phyloP scores from a whole-genome alignment of 257 asterid species.

The Przewalskia tangutica region DNA sequence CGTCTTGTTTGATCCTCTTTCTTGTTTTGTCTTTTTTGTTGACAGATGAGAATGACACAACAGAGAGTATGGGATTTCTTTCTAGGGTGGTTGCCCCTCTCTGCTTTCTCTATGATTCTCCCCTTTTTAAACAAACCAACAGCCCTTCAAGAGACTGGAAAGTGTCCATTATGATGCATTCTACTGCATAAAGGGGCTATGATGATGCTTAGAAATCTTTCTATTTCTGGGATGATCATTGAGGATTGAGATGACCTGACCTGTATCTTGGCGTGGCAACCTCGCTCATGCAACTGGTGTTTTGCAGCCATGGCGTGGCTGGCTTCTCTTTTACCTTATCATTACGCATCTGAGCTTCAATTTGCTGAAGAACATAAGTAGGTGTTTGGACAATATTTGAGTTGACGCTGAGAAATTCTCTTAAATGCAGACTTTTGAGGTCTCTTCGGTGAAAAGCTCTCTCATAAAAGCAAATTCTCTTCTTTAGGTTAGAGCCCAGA shows the following conservation, averaged over 20 bases:
- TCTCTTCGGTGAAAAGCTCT: not conserved
- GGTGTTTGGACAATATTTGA: too few species aligned
- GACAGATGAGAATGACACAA: not conserved
- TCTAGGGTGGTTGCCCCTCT: slow-evolving; percentile 51
- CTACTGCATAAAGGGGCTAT: not conserved
- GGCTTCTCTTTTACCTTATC: not conserved
- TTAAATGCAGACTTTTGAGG: too few species aligned
- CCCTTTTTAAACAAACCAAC: not conserved
- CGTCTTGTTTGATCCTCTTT: not conserved
- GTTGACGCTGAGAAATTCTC: too few species aligned
- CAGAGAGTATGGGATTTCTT: slow-evolving; percentile 7
- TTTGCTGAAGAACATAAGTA: not conserved
- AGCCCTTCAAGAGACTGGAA: not conserved
- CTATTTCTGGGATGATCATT: not conserved
- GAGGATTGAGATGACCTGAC: not conserved
- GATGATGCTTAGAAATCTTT: slow-evolving; percentile 13
- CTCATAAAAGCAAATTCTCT: not conserved
- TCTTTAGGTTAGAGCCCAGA: not conserved
- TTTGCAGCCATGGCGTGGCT: slow-evolving; percentile 18
- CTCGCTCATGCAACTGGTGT: slow-evolving; percentile 25
- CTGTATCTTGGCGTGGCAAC: slow-evolving; percentile 21
- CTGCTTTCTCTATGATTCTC: slow-evolving; percentile 9
- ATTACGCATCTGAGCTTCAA: not conserved
- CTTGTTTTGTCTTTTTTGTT: not conserved
- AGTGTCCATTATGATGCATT: not conserved